phyloP scores from a whole-genome alignment of 805 yeast species.

The Pichia heedii region DNA sequence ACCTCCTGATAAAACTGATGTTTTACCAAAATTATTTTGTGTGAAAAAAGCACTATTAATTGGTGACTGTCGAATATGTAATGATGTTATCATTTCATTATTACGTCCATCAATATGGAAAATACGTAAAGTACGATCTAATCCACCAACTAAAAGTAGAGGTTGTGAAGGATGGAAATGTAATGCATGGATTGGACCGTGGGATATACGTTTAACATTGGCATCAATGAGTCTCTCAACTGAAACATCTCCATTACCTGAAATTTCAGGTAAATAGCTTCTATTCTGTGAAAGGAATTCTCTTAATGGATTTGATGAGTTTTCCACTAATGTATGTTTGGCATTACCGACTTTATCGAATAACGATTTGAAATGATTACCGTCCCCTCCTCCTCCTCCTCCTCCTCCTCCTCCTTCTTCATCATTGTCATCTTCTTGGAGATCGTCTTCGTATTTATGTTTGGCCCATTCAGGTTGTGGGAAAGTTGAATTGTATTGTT shows the following conservation, averaged over 20 bases:
- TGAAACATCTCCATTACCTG: slow-evolving; percentile 47
- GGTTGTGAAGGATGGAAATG: slow-evolving; percentile 84
- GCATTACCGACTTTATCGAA: slow-evolving; percentile 12
- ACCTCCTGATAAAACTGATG: slow-evolving; percentile 73
- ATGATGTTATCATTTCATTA: slow-evolving; percentile 73
- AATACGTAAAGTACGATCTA: slow-evolving; percentile 77
- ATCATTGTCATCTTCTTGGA: slow-evolving; percentile 21
- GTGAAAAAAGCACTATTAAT: slow-evolving; percentile 67
- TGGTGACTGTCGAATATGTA: slow-evolving; percentile 73
- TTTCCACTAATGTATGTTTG: slow-evolving; percentile 14
- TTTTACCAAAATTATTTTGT: slow-evolving; percentile 32
- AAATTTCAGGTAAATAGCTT: slow-evolving; percentile 17
- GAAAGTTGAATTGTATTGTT: slow-evolving; percentile 62
- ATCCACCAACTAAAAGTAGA: slow-evolving; percentile 81
- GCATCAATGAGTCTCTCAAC: slow-evolving; percentile 80
- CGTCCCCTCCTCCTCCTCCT: slow-evolving; percentile 12
- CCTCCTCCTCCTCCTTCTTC: slow-evolving; percentile 10
- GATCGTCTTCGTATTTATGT: slow-evolving; percentile 44
- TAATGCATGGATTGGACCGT: slow-evolving; percentile 75
- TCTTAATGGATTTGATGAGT: slow-evolving; percentile 26
- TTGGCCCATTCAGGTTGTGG: slow-evolving; percentile 82
- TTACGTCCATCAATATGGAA: slow-evolving; percentile 85
- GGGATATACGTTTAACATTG: slow-evolving; percentile 57
- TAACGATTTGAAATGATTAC: not conserved
- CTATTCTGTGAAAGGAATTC: slow-evolving; percentile 27